Base-by-base conservation (phyloP, 345 rosid genomes). In the Punica granatum region DNA sequence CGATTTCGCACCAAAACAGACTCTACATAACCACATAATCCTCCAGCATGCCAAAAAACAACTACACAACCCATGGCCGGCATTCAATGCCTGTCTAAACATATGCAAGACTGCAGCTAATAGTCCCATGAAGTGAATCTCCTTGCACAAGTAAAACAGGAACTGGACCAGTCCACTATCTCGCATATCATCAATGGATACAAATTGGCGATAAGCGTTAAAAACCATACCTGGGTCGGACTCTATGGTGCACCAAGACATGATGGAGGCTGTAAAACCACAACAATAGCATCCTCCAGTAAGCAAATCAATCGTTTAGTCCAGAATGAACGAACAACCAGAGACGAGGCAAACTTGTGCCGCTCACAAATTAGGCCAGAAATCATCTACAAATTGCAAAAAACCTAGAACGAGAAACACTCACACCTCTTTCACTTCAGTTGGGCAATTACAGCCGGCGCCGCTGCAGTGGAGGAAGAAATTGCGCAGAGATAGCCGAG, bases 231-330 rank as follows among this genome's bases (percentile, higher is more conserved):
- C 98, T 28, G 98, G 98, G 80, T 93, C 98, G 10, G 98, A 93
- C 76, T 93, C 98, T 15, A 93, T 90, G 16, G 98, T 93, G 84
- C 98, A 90, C 97, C 98, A 93, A 82, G 98, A 93, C 98, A 93
- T 93, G 78, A 61, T 60, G 68, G 63, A 75, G 80, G 75, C 84
- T 85, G 67, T 60, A 64, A 46, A 69, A 21, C n/a, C n/a, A 63
- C 31, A 56, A 30, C 61, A 56, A 56, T 13, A 56, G 61, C 16
- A 56, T 10, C 19, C 61, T 26, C 25, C 34, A 30, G 58, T 51
- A 51, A 25, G 61, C 34, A 54, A 12, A 54, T 37, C n/a, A n/a
- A n/a, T n/a, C n/a, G 41, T 37, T 37, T 37, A 4, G 41, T 4
- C 41, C 41, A 37, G 41, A 37, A 37, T 5, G 6, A 37, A 37